A percentile compares a stretch with the other conserved stretches of the same genome.
phyloP scores from a whole-genome alignment of 805 yeast genomes.

The Saturnispora gosingensis region DNA sequence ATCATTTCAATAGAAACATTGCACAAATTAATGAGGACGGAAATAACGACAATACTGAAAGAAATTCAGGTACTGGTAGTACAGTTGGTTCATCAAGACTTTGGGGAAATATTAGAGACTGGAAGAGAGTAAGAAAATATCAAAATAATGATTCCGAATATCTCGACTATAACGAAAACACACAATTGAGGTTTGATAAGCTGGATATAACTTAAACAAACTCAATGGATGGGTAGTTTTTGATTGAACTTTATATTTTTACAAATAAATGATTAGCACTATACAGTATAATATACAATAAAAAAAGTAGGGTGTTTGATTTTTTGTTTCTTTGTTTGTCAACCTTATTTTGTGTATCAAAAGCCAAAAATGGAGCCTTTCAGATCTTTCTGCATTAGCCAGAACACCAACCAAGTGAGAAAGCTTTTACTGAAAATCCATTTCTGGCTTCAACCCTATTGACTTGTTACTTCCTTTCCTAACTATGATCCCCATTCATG shows the following conservation, averaged over 20 bases:
- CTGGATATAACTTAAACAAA: neutral
- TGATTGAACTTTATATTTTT: neutral
- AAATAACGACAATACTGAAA: neutral
- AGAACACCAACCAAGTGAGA: too few species aligned
- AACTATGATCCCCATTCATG: too few species aligned
- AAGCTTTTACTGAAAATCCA: too few species aligned
- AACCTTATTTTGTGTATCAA: neutral
- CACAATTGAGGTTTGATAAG: neutral
- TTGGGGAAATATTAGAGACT: neutral
- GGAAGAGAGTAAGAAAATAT: neutral
- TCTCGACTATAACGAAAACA: constrained; percentile 3
- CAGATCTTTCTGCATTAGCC: too few species aligned
- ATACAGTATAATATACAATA: constrained; percentile 9
- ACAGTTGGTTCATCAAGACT: neutral
- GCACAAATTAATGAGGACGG: neutral
- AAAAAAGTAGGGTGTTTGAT: neutral
- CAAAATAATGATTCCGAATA: constrained; percentile 1
- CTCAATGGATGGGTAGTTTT: neutral
- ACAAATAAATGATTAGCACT: constrained; percentile 6
- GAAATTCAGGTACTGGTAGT: neutral
- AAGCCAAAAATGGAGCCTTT: too few species aligned
- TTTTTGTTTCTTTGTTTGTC: neutral
- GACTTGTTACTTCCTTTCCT: neutral
- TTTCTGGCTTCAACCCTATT: too few species aligned
- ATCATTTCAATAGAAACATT: too few species aligned